phyloP scores from a whole-genome alignment of 306 rosid genomes.

The Prunus campanulata region DNA sequence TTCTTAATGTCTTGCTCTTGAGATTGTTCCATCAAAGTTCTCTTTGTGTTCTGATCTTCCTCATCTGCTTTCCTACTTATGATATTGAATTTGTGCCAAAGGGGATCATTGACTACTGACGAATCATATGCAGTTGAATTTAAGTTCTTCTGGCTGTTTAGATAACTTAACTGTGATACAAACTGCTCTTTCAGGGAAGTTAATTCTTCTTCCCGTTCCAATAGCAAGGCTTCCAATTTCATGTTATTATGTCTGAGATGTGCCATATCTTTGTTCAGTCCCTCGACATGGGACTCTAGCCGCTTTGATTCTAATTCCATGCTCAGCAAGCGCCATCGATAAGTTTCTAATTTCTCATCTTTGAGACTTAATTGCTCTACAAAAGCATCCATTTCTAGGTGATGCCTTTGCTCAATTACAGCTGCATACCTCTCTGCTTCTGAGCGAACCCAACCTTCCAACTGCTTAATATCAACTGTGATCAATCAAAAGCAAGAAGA shows the following conservation, averaged over 20 bases:
- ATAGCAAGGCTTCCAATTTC: constrained; percentile 59
- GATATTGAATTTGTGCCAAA: constrained; percentile 26
- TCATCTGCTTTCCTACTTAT: constrained; percentile 46
- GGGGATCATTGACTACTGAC: too few relatives aligned
- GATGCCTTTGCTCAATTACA: constrained; percentile 75
- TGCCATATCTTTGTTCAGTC: constrained; percentile 59
- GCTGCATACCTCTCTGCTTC: constrained; percentile 83
- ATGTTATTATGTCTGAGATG: constrained; percentile 70
- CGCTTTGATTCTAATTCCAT: constrained; percentile 79
- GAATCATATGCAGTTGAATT: too few relatives aligned
- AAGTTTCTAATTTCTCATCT: constrained; percentile 83
- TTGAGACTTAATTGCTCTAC: constrained; percentile 79
- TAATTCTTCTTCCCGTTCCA: constrained; percentile 60
- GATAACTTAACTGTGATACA: constrained; percentile 46
- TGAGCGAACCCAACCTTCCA: constrained; percentile 72
- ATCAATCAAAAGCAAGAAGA: constrained; percentile 21
- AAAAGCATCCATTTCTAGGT: constrained; percentile 84
- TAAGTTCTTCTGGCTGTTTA: constrained; percentile 23
- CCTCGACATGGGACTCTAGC: constrained; percentile 66
- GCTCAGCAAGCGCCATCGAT: constrained; percentile 79
- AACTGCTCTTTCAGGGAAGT: constrained; percentile 60
- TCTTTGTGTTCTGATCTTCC: constrained; percentile 46
- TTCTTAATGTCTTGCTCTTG: constrained; percentile 25
- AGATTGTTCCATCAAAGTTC: constrained; percentile 25
- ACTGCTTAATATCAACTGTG: constrained; percentile 60